phyloP scores from a whole-genome alignment of 2,329 filamentous ascomycete genomes.

The Helotiales sp. region DNA sequence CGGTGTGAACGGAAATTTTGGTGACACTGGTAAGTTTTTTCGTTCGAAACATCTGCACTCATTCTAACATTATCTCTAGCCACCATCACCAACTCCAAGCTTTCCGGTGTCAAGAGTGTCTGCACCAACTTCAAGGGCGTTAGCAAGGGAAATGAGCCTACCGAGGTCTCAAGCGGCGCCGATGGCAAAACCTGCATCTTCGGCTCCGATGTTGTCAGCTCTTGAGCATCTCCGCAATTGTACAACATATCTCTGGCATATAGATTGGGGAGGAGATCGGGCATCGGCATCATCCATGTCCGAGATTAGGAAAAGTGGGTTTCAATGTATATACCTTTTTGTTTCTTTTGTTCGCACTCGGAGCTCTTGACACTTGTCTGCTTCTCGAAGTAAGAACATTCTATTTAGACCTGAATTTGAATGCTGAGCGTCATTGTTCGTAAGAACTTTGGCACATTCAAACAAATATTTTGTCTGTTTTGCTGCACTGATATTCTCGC shows the following conservation, averaged over 20 bases:
- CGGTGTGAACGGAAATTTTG: conserved; percentile 49
- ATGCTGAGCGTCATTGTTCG: neutral
- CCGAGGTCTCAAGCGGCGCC: conserved; percentile 46
- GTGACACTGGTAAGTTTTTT: conserved; percentile 46
- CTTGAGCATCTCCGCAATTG: neutral
- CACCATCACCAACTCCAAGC: conserved; percentile 49
- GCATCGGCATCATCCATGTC: neutral
- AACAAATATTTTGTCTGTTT: neutral
- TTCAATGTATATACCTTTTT: conserved; percentile 13
- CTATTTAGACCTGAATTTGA: neutral
- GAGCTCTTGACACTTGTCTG: neutral
- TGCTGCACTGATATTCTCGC: neutral
- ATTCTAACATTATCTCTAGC: conserved; percentile 38
- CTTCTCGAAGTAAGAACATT: neutral
- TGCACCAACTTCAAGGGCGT: conserved; percentile 45
- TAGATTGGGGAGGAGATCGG: neutral
- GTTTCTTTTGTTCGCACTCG: neutral
- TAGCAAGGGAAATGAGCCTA: conserved; percentile 45
- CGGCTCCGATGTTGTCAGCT: conserved; percentile 22
- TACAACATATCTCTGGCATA: neutral
- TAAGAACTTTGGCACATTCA: neutral
- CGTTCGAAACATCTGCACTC: neutral
- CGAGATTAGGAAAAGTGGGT: neutral
- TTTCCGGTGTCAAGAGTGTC: conserved; percentile 23
- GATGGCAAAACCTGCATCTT: conserved; percentile 45